These are phyloP conservation scores for Euphorbia lathyris DNA, from an alignment of 345 rosid genomes.

Conservation along the genomic window DNA sequence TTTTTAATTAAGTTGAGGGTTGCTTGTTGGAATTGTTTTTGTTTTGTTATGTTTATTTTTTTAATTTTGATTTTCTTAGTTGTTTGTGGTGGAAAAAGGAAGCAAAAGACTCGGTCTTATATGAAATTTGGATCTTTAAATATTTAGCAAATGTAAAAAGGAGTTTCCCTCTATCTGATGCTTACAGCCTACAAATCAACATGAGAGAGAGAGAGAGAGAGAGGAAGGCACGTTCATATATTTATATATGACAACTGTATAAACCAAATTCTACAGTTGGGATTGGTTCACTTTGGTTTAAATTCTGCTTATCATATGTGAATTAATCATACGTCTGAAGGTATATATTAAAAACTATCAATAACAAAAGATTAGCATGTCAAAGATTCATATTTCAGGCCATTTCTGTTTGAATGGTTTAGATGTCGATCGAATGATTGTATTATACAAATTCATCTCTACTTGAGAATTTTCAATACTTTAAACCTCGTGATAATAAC, in stretches of 20 bases:
- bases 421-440: no score
- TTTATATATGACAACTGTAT: background rate
- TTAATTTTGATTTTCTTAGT: conserved; percentile 11
- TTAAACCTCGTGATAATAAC: no score
- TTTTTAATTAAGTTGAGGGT: background rate
- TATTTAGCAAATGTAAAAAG: conserved; percentile 30
- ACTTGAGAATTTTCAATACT: no score
- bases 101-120: conserved; percentile 44
- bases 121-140: conserved; percentile 35
- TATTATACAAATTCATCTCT: no score
- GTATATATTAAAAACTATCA: no score
- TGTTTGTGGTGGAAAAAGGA: conserved; percentile 22
- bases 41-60: background rate
- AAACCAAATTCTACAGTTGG: no score
- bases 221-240: conserved; percentile 5
- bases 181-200: no score
- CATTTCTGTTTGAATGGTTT: no score
- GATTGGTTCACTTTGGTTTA: background rate
- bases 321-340: no score
- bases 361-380: no score
- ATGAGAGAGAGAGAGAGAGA: background rate
- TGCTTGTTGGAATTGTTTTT: conserved; percentile 12
- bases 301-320: no score
- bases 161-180: background rate
- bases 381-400: no score